These are phyloP conservation scores for Adenanthera pavonina DNA, from an alignment of 306 rosid species.

Conservation along the genomic window DNA sequence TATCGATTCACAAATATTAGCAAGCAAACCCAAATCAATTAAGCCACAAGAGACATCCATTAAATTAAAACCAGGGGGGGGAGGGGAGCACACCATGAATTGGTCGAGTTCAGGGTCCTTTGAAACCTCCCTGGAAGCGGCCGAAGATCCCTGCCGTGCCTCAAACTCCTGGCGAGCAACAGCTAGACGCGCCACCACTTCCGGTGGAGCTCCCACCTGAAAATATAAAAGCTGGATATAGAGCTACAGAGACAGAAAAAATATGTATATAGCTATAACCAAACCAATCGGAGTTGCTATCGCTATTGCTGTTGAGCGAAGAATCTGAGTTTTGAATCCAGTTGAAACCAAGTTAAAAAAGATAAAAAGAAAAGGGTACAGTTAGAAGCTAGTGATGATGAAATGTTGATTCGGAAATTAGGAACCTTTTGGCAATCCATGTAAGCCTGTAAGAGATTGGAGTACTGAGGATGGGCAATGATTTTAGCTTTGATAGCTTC, in stretches of 20 bases:
- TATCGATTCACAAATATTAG: not conserved
- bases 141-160: conserved; percentile 78
- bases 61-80: not conserved
- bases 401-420: not conserved
- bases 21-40: not conserved
- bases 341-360: not conserved
- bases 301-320: too few relatives aligned
- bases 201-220: conserved; percentile 95
- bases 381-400: not conserved
- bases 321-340: not conserved
- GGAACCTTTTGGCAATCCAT: conserved; percentile 97
- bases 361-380: too few relatives aligned
- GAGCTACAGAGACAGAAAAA: not conserved
- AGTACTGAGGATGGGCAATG: conserved; percentile 92
- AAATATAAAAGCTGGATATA: not conserved
- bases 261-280: not conserved
- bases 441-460: conserved; percentile 86
- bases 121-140: conserved; percentile 58
- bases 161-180: conserved; percentile 82
- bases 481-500: conserved; percentile 94
- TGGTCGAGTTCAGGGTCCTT: conserved; percentile 99
- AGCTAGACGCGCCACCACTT: conserved; percentile 81
- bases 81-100: conserved; percentile 67
- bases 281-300: not conserved
- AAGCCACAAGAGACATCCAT: not conserved